phyloP scores from a whole-genome alignment of 202 grass and related monocot genomes.

The Thinopyrum obtusiflorum region DNA sequence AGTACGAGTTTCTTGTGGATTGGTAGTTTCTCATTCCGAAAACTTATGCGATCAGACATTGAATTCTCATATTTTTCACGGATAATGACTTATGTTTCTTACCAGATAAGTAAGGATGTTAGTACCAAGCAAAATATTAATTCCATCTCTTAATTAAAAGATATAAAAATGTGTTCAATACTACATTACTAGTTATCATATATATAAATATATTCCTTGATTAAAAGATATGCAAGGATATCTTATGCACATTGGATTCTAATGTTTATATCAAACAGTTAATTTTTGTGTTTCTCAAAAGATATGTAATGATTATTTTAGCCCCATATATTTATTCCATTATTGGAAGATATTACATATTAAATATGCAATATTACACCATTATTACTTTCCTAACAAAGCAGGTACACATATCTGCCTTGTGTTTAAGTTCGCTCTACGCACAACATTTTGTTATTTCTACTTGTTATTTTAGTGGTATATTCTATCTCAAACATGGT shows the following conservation, averaged over 20 bases:
- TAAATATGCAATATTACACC: not conserved
- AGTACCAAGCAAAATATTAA: too few relatives aligned
- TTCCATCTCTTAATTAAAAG: too few relatives aligned
- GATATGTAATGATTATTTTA: too few relatives aligned
- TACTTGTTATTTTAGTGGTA: not conserved
- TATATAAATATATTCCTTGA: not conserved
- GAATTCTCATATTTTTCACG: too few relatives aligned
- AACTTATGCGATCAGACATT: too few relatives aligned
- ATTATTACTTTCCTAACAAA: not conserved
- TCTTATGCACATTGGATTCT: not conserved
- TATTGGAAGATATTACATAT: not conserved
- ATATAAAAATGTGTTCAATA: too few relatives aligned
- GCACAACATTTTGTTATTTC: not conserved
- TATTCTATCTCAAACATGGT: not conserved
- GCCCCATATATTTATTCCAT: not conserved
- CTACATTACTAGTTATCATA: too few relatives aligned
- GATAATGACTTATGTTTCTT: too few relatives aligned
- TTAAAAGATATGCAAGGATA: not conserved
- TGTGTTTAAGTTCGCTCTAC: not conserved
- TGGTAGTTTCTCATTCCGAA: too few relatives aligned
- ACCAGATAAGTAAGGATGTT: too few relatives aligned
- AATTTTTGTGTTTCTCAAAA: too few relatives aligned
- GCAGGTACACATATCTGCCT: not conserved
- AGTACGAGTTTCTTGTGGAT: too few relatives aligned
- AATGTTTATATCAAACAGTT: not conserved